Percentiles rank a stretch among this genome's conserved stretches.
Conservation (phyloP, 495 filamentous ascomycete genomes). For the Friedmanniomyces simplex region DNA sequence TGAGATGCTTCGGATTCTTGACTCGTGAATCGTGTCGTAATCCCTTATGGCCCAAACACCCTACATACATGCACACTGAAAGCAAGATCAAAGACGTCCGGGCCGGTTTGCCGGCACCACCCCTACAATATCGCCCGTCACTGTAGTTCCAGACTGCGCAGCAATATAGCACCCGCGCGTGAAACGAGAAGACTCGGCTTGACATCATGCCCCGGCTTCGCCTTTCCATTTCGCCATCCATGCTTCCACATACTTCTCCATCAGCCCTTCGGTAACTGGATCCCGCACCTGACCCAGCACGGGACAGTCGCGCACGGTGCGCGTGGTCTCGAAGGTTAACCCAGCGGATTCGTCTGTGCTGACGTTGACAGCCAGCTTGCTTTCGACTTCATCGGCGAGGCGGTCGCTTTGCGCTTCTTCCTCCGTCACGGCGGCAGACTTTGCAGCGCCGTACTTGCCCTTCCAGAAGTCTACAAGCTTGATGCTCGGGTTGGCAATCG, state of each 20-base stretch:
- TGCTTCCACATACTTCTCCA: slow-evolving; percentile 4
- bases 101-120: no score
- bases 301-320: slow-evolving; percentile 2
- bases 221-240: slow-evolving; percentile 6
- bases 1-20: slow-evolving; percentile 68
- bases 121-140: no score
- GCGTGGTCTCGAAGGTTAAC: slow-evolving; percentile 3
- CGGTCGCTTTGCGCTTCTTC: not conserved
- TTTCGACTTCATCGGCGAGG: not conserved
- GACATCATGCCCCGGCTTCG: not conserved
- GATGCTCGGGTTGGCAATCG: slow-evolving; percentile 47
- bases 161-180: no score
- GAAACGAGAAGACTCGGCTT: no score
- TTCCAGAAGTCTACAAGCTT: slow-evolving; percentile 48
- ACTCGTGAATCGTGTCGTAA: slow-evolving; percentile 7
- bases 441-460: slow-evolving; percentile 17
- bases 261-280: slow-evolving; percentile 5
- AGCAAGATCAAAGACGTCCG: no score
- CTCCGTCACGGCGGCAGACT: not conserved
- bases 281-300: not conserved
- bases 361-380: not conserved
- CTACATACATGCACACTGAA: no score
- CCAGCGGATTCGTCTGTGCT: not conserved
- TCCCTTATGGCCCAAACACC: no score
- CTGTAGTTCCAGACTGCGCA: no score